Percentiles rank a stretch among this genome's conserved stretches.
Evolutionary conservation across 768 basidiomycete genomes (phyloP).

Genomic region (Phanerochaete sordida): DNA sequence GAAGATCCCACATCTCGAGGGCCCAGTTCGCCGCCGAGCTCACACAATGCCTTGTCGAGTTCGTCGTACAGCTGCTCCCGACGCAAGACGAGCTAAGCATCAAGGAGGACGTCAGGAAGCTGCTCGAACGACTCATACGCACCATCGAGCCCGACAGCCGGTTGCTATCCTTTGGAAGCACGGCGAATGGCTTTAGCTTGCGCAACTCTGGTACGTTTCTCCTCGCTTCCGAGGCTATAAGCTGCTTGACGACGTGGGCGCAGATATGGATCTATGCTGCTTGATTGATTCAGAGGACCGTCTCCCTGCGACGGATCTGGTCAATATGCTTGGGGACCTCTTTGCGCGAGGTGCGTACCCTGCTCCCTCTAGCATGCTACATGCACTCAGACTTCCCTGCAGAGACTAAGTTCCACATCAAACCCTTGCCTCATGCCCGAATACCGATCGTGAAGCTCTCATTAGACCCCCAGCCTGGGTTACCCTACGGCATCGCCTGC

Average conservation of each 20-base stretch:
- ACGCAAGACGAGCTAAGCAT: conserved; percentile 87
- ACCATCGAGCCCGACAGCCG: conserved; percentile 92
- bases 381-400: neutral
- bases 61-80: conserved; percentile 88
- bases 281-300: conserved; percentile 86
- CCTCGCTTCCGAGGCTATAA: neutral
- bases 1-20: conserved; percentile 31
- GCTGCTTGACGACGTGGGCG: neutral
- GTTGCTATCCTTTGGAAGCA: conserved; percentile 92
- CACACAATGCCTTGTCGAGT: conserved; percentile 89
- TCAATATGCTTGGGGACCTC: conserved; percentile 89
- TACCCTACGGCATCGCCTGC: conserved; percentile 89
- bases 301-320: conserved; percentile 81
- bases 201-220: conserved; percentile 76
- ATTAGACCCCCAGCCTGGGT: conserved; percentile 77
- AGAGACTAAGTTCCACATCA: conserved; percentile 97
- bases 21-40: conserved; percentile 76
- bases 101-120: conserved; percentile 94
- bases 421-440: conserved; percentile 92
- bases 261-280: conserved; percentile 99
- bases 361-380: neutral
- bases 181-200: conserved; percentile 95
- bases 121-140: conserved; percentile 92
- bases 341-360: conserved; percentile 79
- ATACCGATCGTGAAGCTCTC: conserved; percentile 99